A percentile compares a stretch with the other conserved stretches of the same genome.
These are phyloP conservation scores for Solanum chacoense DNA, from an alignment of 305 asterid species.

Conservation along the genomic window DNA sequence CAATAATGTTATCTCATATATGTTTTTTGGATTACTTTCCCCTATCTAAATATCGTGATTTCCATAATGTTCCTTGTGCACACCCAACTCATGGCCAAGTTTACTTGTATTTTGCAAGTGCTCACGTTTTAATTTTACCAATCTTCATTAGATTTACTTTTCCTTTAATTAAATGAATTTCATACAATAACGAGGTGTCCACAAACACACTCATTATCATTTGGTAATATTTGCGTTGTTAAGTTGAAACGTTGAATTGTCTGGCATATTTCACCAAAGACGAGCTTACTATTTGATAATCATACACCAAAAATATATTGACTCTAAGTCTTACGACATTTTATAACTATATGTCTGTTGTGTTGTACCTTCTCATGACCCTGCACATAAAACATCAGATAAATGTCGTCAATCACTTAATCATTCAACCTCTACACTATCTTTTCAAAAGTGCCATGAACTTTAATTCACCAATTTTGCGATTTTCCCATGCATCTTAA, in stretches of 20 bases:
- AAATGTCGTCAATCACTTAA: neutral
- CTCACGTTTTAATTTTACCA: neutral
- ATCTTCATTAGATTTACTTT: neutral
- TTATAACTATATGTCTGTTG: neutral
- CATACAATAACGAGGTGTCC: rapidly evolving
- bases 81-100: neutral
- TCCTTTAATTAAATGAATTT: neutral
- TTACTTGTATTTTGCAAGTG: neutral
- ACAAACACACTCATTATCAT: neutral
- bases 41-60: neutral
- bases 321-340: neutral
- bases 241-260: neutral
- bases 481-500: neutral
- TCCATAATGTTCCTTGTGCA: neutral
- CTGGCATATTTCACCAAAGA: neutral
- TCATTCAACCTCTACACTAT: neutral
- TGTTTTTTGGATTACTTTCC: neutral
- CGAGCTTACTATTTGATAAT: neutral
- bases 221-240: neutral
- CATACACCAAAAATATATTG: neutral
- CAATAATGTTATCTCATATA: neutral
- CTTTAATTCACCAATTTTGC: neutral
- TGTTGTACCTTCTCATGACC: neutral
- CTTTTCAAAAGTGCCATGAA: neutral
- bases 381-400: neutral